phyloP scores from a whole-genome alignment of 129 eudicot species.

The Tanacetum coccineum region DNA sequence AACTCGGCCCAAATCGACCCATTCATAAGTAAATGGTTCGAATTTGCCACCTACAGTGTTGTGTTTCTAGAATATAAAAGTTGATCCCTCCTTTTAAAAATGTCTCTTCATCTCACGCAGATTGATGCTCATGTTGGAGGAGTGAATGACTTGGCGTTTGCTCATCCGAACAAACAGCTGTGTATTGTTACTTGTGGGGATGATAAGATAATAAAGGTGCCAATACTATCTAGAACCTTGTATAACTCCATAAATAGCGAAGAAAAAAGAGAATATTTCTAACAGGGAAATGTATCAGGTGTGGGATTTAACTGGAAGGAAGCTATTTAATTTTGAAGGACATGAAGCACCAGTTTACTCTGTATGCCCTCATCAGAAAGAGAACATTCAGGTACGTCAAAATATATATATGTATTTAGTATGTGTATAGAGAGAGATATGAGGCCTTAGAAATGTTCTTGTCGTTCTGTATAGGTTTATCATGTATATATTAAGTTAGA shows the following conservation, averaged over 20 bases:
- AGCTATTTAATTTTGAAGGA: constrained; percentile 69
- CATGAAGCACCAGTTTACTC: constrained; percentile 94
- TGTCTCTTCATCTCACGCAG: constrained; percentile 28
- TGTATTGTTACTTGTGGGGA: constrained; percentile 87
- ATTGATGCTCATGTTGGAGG: constrained; percentile 86
- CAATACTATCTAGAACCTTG: background rate
- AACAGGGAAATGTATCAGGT: constrained; percentile 57
- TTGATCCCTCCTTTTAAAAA: no score
- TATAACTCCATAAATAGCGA: constrained; percentile 5
- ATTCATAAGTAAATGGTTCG: no score
- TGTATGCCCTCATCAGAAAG: constrained; percentile 86
- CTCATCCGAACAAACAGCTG: constrained; percentile 79
- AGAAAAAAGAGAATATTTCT: background rate
- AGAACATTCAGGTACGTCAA: constrained; percentile 64
- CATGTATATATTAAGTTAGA: background rate
- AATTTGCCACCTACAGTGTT: no score
- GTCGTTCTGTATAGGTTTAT: background rate
- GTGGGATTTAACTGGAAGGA: constrained; percentile 85
- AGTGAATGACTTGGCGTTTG: constrained; percentile 92
- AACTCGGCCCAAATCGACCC: no score
- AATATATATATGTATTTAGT: background rate
- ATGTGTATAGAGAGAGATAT: background rate
- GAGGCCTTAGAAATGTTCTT: no score
- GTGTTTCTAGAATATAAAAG: no score
- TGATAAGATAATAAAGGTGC: constrained; percentile 80